Base-by-base conservation (phyloP, 73 alveolate species). In the Paramecium sonneborni region DNA sequence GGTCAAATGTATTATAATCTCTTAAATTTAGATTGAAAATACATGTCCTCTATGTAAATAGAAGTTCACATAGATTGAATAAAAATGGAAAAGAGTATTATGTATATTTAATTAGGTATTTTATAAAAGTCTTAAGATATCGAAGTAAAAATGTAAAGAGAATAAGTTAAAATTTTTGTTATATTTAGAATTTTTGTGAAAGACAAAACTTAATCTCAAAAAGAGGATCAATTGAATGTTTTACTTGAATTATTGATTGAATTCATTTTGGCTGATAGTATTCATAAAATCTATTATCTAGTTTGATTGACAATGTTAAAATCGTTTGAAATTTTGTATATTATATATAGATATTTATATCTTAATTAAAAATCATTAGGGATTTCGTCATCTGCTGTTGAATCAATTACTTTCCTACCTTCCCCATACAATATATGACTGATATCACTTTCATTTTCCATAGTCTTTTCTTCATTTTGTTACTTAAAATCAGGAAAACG, bases 51-150 rank as follows among this genome's bases (percentile, higher is more conserved):
- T 74, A 30, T 74, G 87, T 37, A 74, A 74, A 15, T 37, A 74
- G 26, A 74, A 34, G 37, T 74, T 74, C 12, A 74, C 15, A 15
- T 35, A 34, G 32, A 34, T 74, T 74, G 67, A 35, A 74, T 39
- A 24, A 30, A 70, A 70, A 32, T 70, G 86, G 58, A 74, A 74
- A 35, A 34, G 87, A 39, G 87, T 74, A 74, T 28, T 62, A 14
- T 1, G 4, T 26, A 26, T 30, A 57, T 62, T 62, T 62, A 62
- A 30, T 11, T 26, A 62, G 84, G 46, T 62, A 3, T 1, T 23
- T 62, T 62, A 62, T 62, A 62, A 62, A 4, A 62, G 84, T 12
- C 84, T 7, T 62, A 62, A 62, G 52, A 62, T 62, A 12, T 28
- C 46, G 26, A 62, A 62, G 14, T 32, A 62, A 62, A 62, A 26